Base-by-base conservation (phyloP, 2,329 filamentous ascomycete species). In the Alternaria triticimaculans region DNA sequence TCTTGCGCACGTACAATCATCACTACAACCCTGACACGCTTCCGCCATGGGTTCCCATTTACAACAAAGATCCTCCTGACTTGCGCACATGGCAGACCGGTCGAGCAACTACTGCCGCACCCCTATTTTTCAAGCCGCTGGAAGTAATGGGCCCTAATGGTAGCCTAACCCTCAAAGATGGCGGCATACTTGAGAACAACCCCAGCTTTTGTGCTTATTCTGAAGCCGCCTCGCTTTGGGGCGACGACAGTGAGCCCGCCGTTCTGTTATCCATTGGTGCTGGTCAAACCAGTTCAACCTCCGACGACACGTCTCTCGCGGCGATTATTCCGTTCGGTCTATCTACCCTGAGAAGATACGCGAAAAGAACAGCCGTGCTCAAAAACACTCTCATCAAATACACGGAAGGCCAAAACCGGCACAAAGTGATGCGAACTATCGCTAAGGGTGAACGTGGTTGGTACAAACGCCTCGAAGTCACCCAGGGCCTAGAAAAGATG, bases 321-420 rank as follows among this genome's bases (percentile, higher is more conserved):
- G 33, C 3, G 7, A n/a, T n/a, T 0, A 10, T 41, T 1, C 7
- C 15, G 0, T 10, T 2, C 8, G 4, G 33, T 9, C 33, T 41
- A 8, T 41, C 33, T 3, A 5, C 4, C 8, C 1, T 41, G 0
- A 41, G 1, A 0, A 41, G 10, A 41, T 41, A 5, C 8, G 15
- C 33, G 15, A 3, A 10, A 0, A 41, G 0, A n/a, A 0, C 1
- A 41, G 15, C 15, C 0, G 15, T 41, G 8, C 0, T 41, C 8
- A 41, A n/a, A 3, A 41, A 41, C 1, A 5, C 0, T 1, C 33
- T 41, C 4, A 5, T 41, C 15, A n/a, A 41, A 41, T n/a, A n/a
- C 2, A 5, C 2, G 33, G 33, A 5, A 10, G 2, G 33, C 8
- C 0, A n/a, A 10, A 3, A 10, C 4, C 33, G 33, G 15, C 33